Base-by-base conservation (phyloP, 441 rosid species). In the Geranium incanum region DNA sequence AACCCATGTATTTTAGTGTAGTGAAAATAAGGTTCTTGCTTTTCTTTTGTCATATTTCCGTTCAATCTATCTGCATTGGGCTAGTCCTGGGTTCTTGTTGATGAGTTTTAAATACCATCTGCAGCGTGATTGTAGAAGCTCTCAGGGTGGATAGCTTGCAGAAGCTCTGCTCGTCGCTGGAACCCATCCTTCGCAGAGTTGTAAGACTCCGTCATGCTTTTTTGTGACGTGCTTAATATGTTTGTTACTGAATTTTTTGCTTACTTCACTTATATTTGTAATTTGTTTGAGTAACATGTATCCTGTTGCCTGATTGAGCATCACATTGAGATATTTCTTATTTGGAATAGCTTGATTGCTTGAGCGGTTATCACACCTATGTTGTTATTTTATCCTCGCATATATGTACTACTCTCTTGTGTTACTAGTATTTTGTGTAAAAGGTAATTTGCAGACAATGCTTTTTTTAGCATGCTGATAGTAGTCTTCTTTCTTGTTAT, bases 41-140 rank as follows among this genome's bases (percentile, higher is more conserved):
- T 70, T 66, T 70, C 11, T 11, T 4, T 74, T 36, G 63, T 57
- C 18, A 57, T 57, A 59, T 18, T 59, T 62, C 66, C 33, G 12
- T 19, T 62, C 36, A 62, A 21, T 28, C 12, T 62, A 7, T 62
- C 36, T 62, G 66, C 65, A 19, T 18, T 59, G 65, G 6, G 4
- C 36, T 45, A 12, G 0, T 71, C 67, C 6, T 62, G 55, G 74
- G 60, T 68, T 71, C 45, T 21, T 18, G 48, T 60, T 71, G 68
- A 68, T 64, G 36, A 69, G 23, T 68, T 18, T 55, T 59, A 9
- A 66, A 15, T 68, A 16, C 64, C 19, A 74, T 21, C 55, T 82
- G 87, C 84, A 95, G 99, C 69, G 98, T 95, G 43, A 91, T 95
- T 76, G 97, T 93, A 7, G 99, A 95, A 83, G 99, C 99, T 81